Evolutionary conservation across 2,329 filamentous ascomycete genomes (phyloP).

Genomic region (Sclerotinia minor): DNA sequence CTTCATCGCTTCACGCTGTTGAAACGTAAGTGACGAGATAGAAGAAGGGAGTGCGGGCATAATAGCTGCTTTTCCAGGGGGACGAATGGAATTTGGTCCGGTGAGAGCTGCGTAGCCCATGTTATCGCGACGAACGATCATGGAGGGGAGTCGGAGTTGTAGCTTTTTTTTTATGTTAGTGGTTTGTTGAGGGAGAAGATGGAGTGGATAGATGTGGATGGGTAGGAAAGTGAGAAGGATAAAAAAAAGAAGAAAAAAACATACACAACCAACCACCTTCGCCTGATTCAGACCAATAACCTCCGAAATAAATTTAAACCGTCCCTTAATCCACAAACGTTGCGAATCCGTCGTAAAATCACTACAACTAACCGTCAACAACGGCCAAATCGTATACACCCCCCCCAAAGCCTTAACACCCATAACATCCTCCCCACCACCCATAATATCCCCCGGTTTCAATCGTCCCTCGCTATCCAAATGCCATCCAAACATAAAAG

Average conservation of each 20-base stretch:
- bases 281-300: constrained; percentile 60
- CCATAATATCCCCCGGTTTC: constrained; percentile 29
- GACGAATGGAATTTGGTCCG: neutral
- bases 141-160: constrained; percentile 59
- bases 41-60: neutral
- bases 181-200: neutral
- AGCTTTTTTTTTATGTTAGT: constrained; percentile 46
- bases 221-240: neutral
- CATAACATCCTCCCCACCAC: constrained; percentile 14
- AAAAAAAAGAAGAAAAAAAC: constrained; percentile 29
- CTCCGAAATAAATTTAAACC: constrained; percentile 55
- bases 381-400: constrained; percentile 60
- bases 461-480: constrained; percentile 45
- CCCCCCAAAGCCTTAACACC: constrained; percentile 55
- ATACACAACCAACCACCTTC: constrained; percentile 55
- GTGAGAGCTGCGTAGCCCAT: constrained; percentile 31
- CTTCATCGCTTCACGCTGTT: constrained; percentile 52
- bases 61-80: neutral
- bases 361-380: constrained; percentile 54
- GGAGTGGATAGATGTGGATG: constrained; percentile 9
- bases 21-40: constrained; percentile 40
- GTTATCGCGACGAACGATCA: constrained; percentile 52
- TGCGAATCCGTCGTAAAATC: constrained; percentile 62
- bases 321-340: constrained; percentile 55
- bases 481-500: constrained; percentile 62